Evolutionary conservation across 2,329 filamentous ascomycete genomes (phyloP).

Genomic region (Plenodomus lindquistii): DNA sequence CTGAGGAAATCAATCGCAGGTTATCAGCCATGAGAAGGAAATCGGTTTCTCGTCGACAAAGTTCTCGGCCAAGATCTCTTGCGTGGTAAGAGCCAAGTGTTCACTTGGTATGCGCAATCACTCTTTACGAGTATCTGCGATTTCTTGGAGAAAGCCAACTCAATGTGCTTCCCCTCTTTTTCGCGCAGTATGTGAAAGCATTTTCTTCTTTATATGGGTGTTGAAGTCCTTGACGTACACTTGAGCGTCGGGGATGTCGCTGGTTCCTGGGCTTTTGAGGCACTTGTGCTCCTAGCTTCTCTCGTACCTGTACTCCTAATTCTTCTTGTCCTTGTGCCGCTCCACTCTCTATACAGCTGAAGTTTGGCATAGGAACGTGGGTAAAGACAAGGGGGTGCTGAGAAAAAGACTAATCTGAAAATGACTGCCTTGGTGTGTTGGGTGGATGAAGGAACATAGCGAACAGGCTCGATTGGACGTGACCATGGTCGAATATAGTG

Average conservation of each 20-base stretch:
- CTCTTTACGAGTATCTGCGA: slow-evolving; percentile 95
- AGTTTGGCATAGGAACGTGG: too few species aligned
- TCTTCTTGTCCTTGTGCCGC: too few species aligned
- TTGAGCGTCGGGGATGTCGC: slow-evolving; percentile 85
- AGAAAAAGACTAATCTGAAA: too few species aligned
- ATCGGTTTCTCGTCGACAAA: slow-evolving; percentile 99
- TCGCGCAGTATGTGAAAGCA: slow-evolving; percentile 88
- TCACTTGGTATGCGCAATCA: slow-evolving; percentile 95
- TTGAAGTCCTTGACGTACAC: slow-evolving; percentile 95
- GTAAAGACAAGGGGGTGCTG: too few species aligned
- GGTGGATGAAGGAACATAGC: too few species aligned
- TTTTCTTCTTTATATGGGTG: slow-evolving; percentile 88
- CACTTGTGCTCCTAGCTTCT: slow-evolving; percentile 95
- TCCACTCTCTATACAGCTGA: too few species aligned
- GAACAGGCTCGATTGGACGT: too few species aligned
- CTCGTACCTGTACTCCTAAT: slow-evolving; percentile 70
- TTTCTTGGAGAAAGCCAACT: slow-evolving; percentile 99
- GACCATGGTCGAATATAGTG: slow-evolving; percentile 67
- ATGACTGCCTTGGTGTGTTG: too few species aligned
- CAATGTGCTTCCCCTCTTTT: slow-evolving; percentile 81
- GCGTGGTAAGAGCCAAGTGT: slow-evolving; percentile 82
- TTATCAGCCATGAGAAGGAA: slow-evolving; percentile 98
- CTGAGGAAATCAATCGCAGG: slow-evolving; percentile 91
- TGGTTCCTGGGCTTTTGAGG: slow-evolving; percentile 98
- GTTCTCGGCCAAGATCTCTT: slow-evolving; percentile 82